phyloP scores from a whole-genome alignment of 2,329 filamentous ascomycete genomes.

The Dothistroma septosporum region DNA sequence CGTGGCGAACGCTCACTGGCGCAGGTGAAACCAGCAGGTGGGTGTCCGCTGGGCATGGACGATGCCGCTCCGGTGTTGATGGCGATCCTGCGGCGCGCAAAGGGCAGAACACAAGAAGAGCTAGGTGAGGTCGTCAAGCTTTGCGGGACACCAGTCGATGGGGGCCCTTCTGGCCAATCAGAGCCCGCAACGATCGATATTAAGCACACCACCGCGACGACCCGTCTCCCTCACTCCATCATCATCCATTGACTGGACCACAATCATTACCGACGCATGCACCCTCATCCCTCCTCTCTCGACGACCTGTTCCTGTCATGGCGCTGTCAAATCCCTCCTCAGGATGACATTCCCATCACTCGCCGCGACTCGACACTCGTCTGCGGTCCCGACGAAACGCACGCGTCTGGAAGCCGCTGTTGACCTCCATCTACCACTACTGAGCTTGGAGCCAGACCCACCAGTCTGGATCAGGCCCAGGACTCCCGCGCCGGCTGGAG shows the following conservation, averaged over 20 bases:
- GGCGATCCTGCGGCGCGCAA: not conserved
- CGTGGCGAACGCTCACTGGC: slow-evolving; percentile 20
- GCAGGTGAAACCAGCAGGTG: slow-evolving; percentile 5
- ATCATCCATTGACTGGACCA: slow-evolving; percentile 8
- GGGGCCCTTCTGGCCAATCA: not conserved
- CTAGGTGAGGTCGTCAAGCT: slow-evolving; percentile 3
- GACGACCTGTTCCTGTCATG: not conserved
- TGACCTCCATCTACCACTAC: not conserved
- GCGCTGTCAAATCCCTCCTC: not conserved
- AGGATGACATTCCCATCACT: not conserved
- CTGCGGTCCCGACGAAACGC: not conserved
- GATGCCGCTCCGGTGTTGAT: slow-evolving; percentile 4
- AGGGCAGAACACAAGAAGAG: not conserved
- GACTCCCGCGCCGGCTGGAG: not conserved
- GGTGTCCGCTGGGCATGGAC: not conserved
- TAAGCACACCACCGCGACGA: not conserved
- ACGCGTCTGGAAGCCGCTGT: not conserved
- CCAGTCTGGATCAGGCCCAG: not conserved
- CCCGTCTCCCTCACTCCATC: not conserved
- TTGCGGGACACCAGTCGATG: not conserved
- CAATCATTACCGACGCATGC: slow-evolving; percentile 9
- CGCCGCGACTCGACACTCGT: not conserved
- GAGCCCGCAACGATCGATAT: not conserved
- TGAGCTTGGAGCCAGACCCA: not conserved
- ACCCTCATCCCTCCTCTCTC: slow-evolving; percentile 5